Base-by-base conservation (phyloP, 805 yeast genomes). In the Naumovozyma baii region DNA sequence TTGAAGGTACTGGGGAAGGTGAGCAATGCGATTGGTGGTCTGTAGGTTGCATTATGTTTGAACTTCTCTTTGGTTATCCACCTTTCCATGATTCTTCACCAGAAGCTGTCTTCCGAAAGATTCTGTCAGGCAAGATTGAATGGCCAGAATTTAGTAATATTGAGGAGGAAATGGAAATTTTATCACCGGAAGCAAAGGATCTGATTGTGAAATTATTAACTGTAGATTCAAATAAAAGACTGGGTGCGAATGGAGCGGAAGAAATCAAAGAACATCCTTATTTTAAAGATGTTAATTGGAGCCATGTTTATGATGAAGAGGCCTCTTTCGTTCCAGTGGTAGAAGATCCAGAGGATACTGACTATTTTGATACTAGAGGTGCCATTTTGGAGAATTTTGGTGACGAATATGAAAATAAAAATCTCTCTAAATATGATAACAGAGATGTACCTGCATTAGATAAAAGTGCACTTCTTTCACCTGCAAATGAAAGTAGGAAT, bases 11-110 rank as follows among this genome's bases (percentile, higher is more conserved):
- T 1, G 81, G 83, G 0, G 96, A 90, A 57, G 83, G 79, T 44
- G 87, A 78, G 46, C 74, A 79, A 19, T 46, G 62, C 45, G 66
- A 62, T 48, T 78, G 98, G 98, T 92, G 99, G 99, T 85, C 97
- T 2, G 74, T 90, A 26, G 99, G 99, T 0, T 90, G 97, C 60
- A 86, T 92, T 10, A 62, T 90, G 41, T 92, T 90, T 66, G 99
- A 92, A 62, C 81, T 92, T 55, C 55, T 86, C 31, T 83, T 81
- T 58, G 98, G 98, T 0, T 83, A 77, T 57, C 96, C 99, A 1
- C 99, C 99, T 2, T 92, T 92, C 60, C 92, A 84, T 58, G 94
- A 83, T 1, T 67, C 68, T 3, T 71, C 86, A 1, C 92, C 96
- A 0, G 83, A 81, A 32, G 66, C 69, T 43, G 95, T 92, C 0